These are phyloP conservation scores for Mucor irregularis DNA, from an alignment of 371 early-diverging fungal species.

Conservation along the genomic window DNA sequence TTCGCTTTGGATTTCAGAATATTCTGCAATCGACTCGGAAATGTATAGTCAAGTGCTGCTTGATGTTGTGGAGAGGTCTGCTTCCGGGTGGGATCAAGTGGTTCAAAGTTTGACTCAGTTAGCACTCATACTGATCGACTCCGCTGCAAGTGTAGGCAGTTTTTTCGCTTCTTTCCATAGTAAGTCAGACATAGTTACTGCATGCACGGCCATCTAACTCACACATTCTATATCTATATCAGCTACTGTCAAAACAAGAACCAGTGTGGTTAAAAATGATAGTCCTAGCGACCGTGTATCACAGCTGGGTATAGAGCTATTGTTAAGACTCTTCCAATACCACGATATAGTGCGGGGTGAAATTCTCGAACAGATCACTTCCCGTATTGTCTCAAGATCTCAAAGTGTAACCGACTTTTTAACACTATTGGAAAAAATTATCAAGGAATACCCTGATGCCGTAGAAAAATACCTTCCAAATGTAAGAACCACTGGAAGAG, in stretches of 20 bases:
- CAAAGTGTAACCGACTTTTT: constrained; percentile 51
- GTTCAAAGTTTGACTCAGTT: constrained; percentile 61
- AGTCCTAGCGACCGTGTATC: constrained; percentile 28
- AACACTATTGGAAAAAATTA: constrained; percentile 46
- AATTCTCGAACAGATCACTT: constrained; percentile 63
- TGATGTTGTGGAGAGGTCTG: constrained; percentile 44
- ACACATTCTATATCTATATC: neutral
- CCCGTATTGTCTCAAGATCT: constrained; percentile 59
- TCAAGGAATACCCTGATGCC: constrained; percentile 40
- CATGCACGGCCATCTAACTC: too few species aligned
- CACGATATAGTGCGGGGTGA: constrained; percentile 60
- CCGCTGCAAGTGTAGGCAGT: too few species aligned
- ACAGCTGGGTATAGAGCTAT: constrained; percentile 44
- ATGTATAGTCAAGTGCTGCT: constrained; percentile 15
- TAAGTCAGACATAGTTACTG: too few species aligned
- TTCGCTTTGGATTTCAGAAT: constrained; percentile 49
- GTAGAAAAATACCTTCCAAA: constrained; percentile 30
- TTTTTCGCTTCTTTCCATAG: too few species aligned
- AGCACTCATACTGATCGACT: constrained; percentile 56
- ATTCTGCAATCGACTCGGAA: constrained; percentile 1
- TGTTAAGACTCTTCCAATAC: constrained; percentile 53
- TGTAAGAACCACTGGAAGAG: constrained; percentile 18
- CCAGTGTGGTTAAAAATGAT: constrained; percentile 2
- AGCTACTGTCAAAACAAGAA: neutral
- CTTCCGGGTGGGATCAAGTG: constrained; percentile 64